Evolutionary conservation across 345 rosid species (phyloP).

Genomic region (Camelina hispida): DNA sequence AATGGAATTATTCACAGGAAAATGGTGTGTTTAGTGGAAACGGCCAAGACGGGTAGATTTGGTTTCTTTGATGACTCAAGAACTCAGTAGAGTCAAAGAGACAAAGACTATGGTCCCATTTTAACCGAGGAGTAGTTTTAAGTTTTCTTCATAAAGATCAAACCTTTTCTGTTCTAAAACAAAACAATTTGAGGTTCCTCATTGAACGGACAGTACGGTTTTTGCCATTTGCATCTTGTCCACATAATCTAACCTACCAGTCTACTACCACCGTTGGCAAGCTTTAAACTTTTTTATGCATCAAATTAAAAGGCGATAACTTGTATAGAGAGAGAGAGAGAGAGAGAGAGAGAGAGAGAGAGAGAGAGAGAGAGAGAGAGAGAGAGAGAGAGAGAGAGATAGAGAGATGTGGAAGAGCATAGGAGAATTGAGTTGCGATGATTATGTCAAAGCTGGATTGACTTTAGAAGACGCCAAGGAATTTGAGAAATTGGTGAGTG

Average conservation of each 20-base stretch:
- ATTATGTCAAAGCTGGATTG: slow-evolving; percentile 60
- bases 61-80: slow-evolving; percentile 7
- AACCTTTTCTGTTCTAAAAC: not conserved
- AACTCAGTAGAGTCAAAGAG: slow-evolving; percentile 31
- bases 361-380: too few species aligned
- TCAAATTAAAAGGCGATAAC: not conserved
- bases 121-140: not conserved
- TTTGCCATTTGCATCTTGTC: slow-evolving; percentile 3
- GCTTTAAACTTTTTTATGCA: not conserved
- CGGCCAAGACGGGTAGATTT: slow-evolving; percentile 15
- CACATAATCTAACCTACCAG: slow-evolving; percentile 28
- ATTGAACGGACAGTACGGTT: not conserved
- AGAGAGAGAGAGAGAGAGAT: too few species aligned
- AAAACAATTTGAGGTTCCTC: not conserved
- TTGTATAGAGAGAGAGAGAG: slow-evolving; percentile 15
- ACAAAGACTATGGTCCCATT: slow-evolving; percentile 27
- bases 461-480: slow-evolving; percentile 50
- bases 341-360: slow-evolving; percentile 37
- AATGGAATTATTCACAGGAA: not conserved
- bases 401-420: slow-evolving; percentile 49
- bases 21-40: not conserved
- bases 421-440: slow-evolving; percentile 55
- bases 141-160: not conserved
- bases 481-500: slow-evolving; percentile 45
- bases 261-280: not conserved